A percentile compares a stretch with the other conserved stretches of the same genome.
phyloP scores from a whole-genome alignment of 352 stramenopile genomes.

The Pythium dissotocum region DNA sequence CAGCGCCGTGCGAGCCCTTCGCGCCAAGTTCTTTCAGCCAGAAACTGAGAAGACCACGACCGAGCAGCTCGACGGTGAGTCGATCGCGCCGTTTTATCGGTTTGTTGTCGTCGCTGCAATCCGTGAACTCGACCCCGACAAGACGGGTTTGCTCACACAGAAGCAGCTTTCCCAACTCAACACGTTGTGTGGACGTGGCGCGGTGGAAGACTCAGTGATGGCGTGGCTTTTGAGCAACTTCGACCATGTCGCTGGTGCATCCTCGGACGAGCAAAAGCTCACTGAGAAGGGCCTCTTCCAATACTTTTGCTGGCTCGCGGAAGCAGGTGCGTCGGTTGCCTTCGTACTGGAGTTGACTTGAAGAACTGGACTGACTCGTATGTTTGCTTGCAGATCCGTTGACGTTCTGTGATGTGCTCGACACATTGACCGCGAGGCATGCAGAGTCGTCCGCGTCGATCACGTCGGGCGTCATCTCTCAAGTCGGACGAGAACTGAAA shows the following conservation, averaged over 20 bases:
- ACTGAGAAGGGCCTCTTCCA: conserved; percentile 59
- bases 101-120: conserved; percentile 65
- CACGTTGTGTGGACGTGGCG: conserved; percentile 33
- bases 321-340: conserved; percentile 41
- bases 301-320: conserved; percentile 72
- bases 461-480: conserved; percentile 13
- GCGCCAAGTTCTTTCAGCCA: conserved; percentile 61
- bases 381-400: conserved; percentile 42
- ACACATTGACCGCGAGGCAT: conserved; percentile 58
- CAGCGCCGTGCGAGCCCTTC: conserved; percentile 38
- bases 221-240: conserved; percentile 62
- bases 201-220: conserved; percentile 34
- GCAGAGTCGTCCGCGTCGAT: conserved; percentile 46
- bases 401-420: conserved; percentile 56
- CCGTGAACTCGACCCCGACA: conserved; percentile 41
- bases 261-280: conserved; percentile 18
- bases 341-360: background rate
- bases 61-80: conserved; percentile 6
- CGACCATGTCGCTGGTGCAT: conserved; percentile 30
- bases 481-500: conserved; percentile 14
- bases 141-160: conserved; percentile 32
- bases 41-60: conserved; percentile 24
- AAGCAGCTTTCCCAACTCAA: conserved; percentile 48
- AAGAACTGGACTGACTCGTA: background rate
- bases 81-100: conserved; percentile 62